Evolutionary conservation across 2,329 filamentous ascomycete species (phyloP), one percentile per base, ranked within the genome.

Genomic region (Penicillium hesseltinei): DNA sequence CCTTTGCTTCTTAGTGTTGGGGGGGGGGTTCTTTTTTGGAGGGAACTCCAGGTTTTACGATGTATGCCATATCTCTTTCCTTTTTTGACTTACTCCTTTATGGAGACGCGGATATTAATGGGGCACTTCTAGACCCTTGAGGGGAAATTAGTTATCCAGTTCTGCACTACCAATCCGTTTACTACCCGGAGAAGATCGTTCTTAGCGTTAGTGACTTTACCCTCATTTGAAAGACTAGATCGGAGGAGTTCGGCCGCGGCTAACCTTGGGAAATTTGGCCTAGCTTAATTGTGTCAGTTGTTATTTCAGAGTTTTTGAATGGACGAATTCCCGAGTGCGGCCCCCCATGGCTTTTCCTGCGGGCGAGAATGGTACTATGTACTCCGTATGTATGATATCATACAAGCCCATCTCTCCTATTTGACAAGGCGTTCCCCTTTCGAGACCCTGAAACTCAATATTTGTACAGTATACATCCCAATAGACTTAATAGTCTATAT

Each of bases 181-280:
- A 19, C 39, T 51, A 23, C 36, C 25, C 13, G 36, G 25, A 51
- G 19, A 33, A 27, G 10, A 38, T 39, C 23, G 11, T 27, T 38
- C 13, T 29, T 38, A 39, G 46, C 46, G 17, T 48, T n/a, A n/a
- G 19, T 36, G 45, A 48, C 33, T 33, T n/a, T n/a, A 33, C 5
- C 4, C 29, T 43, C 27, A 33, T 33, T 43, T n/a, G n/a, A n/a
- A 29, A 29, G 19, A 25, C 8, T n/a, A 52, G 43, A 48, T 44
- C 60, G 58, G 62, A 63, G 57, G 9, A 57, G 29, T 40, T 63
- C 62, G 53, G 62, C 43, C 54, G 48, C 33, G 40, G 51, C 46
- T 59, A 47, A 23, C 42, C 23, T 11, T 44, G 23, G 4, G 8
- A 43, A 43, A 27, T 43, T 61, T 61, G 50, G 50, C 51, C 56